Evolutionary conservation across 2,329 filamentous ascomycete genomes (phyloP), one percentile per base, ranked within the genome.

Genomic region (Fusarium sp.): DNA sequence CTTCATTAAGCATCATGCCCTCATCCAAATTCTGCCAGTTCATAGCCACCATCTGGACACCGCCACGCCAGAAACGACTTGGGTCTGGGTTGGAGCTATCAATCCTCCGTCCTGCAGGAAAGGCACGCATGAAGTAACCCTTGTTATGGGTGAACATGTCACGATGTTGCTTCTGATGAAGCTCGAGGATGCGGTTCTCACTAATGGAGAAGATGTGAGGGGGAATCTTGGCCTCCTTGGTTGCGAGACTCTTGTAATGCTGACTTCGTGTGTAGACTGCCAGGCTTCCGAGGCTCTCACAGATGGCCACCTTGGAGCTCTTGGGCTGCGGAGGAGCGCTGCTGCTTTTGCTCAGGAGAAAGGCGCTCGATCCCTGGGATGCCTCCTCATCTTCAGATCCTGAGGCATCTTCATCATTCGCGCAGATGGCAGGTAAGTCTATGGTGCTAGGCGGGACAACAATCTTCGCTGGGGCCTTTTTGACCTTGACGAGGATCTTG

Each of bases 11-110:
- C 87, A 98, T 97, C 90, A 98, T 97, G 50, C 94, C 94, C 66
- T 97, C 91, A 80, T 98, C 96, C 76, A 95, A 93, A 4, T 93
- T 96, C 83, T 99, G 97, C 96, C 97, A 98, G 82, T 99, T 99
- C 82, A 98, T 89, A 20, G 97, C 96, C 6, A 95, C 95, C 96
- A 99, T 98, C 82, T 99, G 97, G 22, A 98, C 95, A 32, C 97
- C 97, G 63, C 94, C 92, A 59, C 95, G 91, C 97, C 97, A 99
- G 81, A 95, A 97, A 50, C 91, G 91, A 72, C 95, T 92, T 1
- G 97, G 97, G 78, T 98, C 95, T 45, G 97, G 97, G 81, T 99
- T 99, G n/a, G 94, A 94, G 52, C 95, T 98, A 78, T 92, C 91
- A 62, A 98, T 88, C 38, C 95, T 91, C 70, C 90, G 88, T 4